Evolutionary conservation across 2,329 filamentous ascomycete species (phyloP), one percentile per base, ranked within the genome.

Genomic region (Thelonectria blattea): DNA sequence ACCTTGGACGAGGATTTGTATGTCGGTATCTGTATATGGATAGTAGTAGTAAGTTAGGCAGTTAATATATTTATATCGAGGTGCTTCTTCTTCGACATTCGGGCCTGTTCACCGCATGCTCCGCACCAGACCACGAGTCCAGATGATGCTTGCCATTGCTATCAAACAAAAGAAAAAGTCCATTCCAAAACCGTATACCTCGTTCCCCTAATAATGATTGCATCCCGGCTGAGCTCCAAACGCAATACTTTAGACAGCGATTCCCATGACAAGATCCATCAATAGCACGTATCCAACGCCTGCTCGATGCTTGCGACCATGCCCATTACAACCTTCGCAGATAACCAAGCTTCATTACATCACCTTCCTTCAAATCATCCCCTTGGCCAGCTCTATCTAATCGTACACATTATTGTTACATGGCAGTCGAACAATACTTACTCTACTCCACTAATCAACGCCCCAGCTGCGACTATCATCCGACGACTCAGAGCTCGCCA

Each of bases 401-500:
- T 30, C 27, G 27, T 39, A 60, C 57, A 57, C 49, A 32, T 39
- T 12, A 22, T 45, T 6, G 5, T 61, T 43, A 53, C 43, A 34
- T 12, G 15, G 17, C 11, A 17, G 18, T 17, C 18, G 3, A 12
- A 43, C 17, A 32, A 34, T 24, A 18, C 37, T 45, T 24, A 18
- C 37, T 47, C 20, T 17, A 15, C 45, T 14, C 49, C 18, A 15
- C 6, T 69, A 71, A 42, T 71, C 69, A 30, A 71, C 69, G 0
- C 67, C 66, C 67, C 65, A 71, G 37, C 58, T 71, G 51, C 67
- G 65, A 47, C 67, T 70, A 39, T 68, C 67, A 17, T 71, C 68
- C 24, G 66, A 68, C 3, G 66, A 60, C 43, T 62, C 65, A 14
- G 63, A 57, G 18, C 53, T 61, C 32, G 68, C 68, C 10, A n/a